Conservation (phyloP, 495 filamentous ascomycete species). For the Aspergillus coremiiformis region DNA sequence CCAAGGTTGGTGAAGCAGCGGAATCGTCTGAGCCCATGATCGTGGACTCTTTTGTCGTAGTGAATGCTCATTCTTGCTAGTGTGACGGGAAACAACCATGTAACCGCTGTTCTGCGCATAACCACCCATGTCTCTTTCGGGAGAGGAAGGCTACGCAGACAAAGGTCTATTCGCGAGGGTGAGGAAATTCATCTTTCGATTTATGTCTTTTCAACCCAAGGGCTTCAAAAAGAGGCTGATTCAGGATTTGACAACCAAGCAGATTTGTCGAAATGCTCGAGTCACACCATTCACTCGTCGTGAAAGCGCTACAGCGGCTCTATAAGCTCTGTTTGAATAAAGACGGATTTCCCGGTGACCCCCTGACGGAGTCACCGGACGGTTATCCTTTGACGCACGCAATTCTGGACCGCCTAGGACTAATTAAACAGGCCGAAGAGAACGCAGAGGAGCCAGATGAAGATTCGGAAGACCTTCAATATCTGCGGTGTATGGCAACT, state of each 20-base stretch:
- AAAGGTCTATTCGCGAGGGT: constrained; percentile 45
- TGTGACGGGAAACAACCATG: constrained; percentile 46
- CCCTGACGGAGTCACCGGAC: constrained; percentile 34
- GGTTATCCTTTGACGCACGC: constrained; percentile 41
- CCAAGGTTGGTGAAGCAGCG: constrained; percentile 30
- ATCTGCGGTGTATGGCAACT: constrained; percentile 32
- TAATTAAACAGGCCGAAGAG: constrained; percentile 46
- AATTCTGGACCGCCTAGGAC: constrained; percentile 39
- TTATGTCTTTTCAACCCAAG: background rate
- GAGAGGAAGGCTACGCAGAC: constrained; percentile 43
- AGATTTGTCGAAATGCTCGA: constrained; percentile 46
- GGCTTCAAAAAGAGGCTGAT: background rate
- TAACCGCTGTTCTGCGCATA: constrained; percentile 42
- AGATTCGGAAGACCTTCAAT: constrained; percentile 34
- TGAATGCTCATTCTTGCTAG: constrained; percentile 19
- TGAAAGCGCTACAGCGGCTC: constrained; percentile 39
- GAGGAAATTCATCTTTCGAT: constrained; percentile 1
- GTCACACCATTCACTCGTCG: constrained; percentile 39
- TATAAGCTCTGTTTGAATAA: constrained; percentile 40
- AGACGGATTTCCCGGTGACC: constrained; percentile 41
- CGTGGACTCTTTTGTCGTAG: background rate
- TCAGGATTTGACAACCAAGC: background rate
- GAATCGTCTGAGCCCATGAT: background rate
- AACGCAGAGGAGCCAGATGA: constrained; percentile 32
- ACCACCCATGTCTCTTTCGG: constrained; percentile 42